Evolutionary conservation across 208 protist species (phyloP), one percentile per base, ranked within the genome.

Genomic region (Wallacemonas rigidus): DNA sequence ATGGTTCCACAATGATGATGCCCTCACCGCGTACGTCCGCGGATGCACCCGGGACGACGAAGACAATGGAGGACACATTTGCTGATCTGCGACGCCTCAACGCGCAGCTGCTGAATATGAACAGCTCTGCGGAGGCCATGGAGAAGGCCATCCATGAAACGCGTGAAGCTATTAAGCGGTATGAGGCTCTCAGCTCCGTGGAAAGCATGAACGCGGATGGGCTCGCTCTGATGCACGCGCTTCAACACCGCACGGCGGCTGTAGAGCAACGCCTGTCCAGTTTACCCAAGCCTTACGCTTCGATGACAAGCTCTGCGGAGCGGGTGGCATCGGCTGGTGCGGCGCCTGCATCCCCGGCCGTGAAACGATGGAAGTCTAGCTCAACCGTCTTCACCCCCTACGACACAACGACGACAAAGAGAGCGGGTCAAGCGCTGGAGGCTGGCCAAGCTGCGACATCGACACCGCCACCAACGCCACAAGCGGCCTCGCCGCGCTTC

Each of bases 101-200:
- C 63, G 73, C 75, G 9, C 80, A 91, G 62, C 60, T 95, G 8
- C 71, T 86, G 62, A 80, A 72, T 8, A 82, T 90, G n/a, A 89
- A 83, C 61, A 71, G 72, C 3, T 92, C 90, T 14, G 74, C 90
- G 0, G 90, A 83, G 40, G 81, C 83, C 1, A 95, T 95, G 88
- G 90, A 88, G 43, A 81, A 77, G 64, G 90, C 90, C 14, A 88
- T 95, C 56, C 69, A 78, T 38, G 87, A 88, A 41, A 92, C 90
- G 15, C 77, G 83, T 4, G 80, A 84, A 7, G 79, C 83, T 50
- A 81, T 95, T 15, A 65, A 85, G 58, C 77, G 79, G n/a, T 91
- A 95, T 67, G 70, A 85, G 67, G 78, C 75, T 1, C 57, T 71
- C 36, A 75, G 81, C 50, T 73, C 58, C n/a, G 74, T 82, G 3